Base-by-base conservation (phyloP, 495 filamentous ascomycete genomes). In the Wilcoxina mikolae region DNA sequence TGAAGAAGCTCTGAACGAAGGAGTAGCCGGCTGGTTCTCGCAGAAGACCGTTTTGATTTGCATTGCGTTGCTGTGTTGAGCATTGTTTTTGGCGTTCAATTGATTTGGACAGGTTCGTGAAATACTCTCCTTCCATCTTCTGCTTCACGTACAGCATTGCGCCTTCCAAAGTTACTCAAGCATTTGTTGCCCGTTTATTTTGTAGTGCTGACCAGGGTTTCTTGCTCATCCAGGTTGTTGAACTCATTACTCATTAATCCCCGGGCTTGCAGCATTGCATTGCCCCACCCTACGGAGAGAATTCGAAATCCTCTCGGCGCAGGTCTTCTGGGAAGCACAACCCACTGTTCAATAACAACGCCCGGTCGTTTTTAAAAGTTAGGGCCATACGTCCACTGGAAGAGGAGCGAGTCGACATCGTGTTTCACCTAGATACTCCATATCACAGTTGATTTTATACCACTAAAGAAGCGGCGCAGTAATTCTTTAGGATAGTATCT, bases 41-140 rank as follows among this genome's bases (percentile, higher is more conserved):
- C 17, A 7, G 7, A 35, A 15, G 39, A 4, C 39, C 17, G 39
- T 43, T 43, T 20, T 18, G 39, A 10, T 43, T 43, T 43, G 10
- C 5, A 25, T 24, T 24, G 22, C 4, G 4, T 49, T 31, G 22
- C 24, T 28, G 24, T 20, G 12, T 49, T 7, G 11, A 10, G 45
- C 45, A 49, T 49, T 43, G 39, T n/a, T 28, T 49, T 49, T 9
- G 45, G 45, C 23, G 45, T 49, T 49, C 45, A 49, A 49, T 49
- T 49, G 45, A 49, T 49, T 49, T 49, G 45, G 45, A 49, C 45
- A 49, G 45, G 45, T 49, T 26, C 42, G 42, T 45, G 12, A 45
- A 35, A 7, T 35, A 35, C 31, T 15, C 31, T 7, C 31, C 31
- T 35, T 7, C 31, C 15, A 35, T 35, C 31, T 20, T 43, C 10